These are phyloP conservation scores for Peronosclerospora sorghi DNA, from an alignment of 352 stramenopile species.

Conservation along the genomic window DNA sequence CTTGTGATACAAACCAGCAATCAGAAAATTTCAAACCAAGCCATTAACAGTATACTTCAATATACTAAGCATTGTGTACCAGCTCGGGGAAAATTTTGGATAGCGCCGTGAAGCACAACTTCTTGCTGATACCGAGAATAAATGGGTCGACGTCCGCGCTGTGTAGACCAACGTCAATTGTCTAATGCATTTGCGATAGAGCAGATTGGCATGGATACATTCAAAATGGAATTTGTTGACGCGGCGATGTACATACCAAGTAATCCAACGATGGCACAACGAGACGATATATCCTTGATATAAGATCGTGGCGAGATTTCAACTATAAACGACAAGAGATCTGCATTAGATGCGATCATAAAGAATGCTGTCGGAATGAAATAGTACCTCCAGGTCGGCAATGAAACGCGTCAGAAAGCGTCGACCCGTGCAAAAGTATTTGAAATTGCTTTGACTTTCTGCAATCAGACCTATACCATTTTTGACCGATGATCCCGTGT, in stretches of 20 bases:
- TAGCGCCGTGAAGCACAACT: slow-evolving; percentile 54
- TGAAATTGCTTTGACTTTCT: slow-evolving; percentile 68
- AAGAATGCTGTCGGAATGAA: background rate
- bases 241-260: slow-evolving; percentile 19
- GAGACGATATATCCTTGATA: slow-evolving; percentile 40
- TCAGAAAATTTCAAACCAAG: background rate
- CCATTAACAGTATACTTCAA: too few species aligned
- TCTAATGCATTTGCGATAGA: slow-evolving; percentile 23
- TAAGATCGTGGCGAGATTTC: slow-evolving; percentile 47
- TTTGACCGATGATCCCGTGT: slow-evolving; percentile 51
- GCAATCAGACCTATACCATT: slow-evolving; percentile 53
- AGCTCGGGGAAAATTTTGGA: slow-evolving; percentile 62
- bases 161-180: slow-evolving; percentile 58
- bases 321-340: slow-evolving; percentile 18
- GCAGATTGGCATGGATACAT: background rate
- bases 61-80: slow-evolving; percentile 21
- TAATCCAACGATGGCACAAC: slow-evolving; percentile 39
- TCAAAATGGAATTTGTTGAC: background rate
- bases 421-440: slow-evolving; percentile 77
- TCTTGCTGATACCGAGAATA: slow-evolving; percentile 64
- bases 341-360: background rate
- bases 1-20: slow-evolving; percentile 13
- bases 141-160: slow-evolving; percentile 49
- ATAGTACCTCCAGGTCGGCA: slow-evolving; percentile 41
- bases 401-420: slow-evolving; percentile 69